phyloP scores from a whole-genome alignment of 1,284 basidiomycete species.

The Microbotryomycetes sp. region DNA sequence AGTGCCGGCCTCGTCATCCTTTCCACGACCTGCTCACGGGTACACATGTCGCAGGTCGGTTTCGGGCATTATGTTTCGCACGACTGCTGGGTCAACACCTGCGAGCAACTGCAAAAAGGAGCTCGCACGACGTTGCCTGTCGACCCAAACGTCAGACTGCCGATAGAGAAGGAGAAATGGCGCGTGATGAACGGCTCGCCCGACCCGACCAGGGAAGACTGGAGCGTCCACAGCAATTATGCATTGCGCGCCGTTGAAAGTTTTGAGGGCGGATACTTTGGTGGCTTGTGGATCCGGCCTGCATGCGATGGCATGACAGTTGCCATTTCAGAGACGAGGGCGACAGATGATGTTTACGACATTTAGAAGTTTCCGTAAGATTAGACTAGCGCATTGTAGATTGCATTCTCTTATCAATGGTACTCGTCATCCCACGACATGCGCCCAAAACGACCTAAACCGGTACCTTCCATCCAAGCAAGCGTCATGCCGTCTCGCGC shows the following conservation, averaged over 20 bases:
- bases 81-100: constrained; percentile 13
- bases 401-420: background rate
- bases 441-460: background rate
- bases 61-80: constrained; percentile 30
- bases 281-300: constrained; percentile 20
- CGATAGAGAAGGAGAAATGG: background rate
- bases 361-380: background rate
- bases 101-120: background rate
- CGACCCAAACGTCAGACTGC: background rate
- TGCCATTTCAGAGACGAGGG: background rate
- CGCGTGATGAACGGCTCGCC: constrained; percentile 5
- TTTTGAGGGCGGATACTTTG: background rate
- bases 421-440: constrained; percentile 15
- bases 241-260: constrained; percentile 13
- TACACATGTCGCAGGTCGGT: constrained; percentile 11
- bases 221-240: background rate
- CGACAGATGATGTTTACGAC: constrained; percentile 17
- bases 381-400: background rate
- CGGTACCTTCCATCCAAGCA: background rate
- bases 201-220: constrained; percentile 11
- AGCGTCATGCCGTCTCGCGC: constrained; percentile 12
- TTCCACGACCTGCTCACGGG: background rate
- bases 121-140: background rate
- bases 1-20: background rate
- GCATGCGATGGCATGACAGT: constrained; percentile 25